Conservation (phyloP, 140 eudicot genomes). For the Bidens hawaiensis region DNA sequence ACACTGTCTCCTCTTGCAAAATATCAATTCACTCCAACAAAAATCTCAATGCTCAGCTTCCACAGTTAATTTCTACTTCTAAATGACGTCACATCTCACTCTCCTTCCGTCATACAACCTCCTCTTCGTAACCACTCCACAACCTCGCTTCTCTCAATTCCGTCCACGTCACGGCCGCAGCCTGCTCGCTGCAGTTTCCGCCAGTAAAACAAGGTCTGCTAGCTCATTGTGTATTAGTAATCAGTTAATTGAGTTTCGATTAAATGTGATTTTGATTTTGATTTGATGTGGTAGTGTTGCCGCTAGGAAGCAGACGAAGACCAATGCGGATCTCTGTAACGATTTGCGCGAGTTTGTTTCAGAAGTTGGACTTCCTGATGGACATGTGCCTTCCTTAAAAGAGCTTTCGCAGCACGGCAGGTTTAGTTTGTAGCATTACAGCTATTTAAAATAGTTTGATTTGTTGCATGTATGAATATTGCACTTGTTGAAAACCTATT, state of each 20-base stretch:
- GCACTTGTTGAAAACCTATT: not conserved
- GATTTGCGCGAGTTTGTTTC: conserved; percentile 58
- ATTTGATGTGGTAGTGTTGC: conserved; percentile 24
- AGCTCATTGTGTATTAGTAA: not conserved
- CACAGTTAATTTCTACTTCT: conserved; percentile 9
- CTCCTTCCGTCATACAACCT: conserved; percentile 22
- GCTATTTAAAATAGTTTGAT: not conserved
- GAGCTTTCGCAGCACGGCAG: conserved; percentile 86
- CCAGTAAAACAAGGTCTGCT: conserved; percentile 17
- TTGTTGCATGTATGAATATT: not conserved
- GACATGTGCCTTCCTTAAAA: conserved; percentile 76
- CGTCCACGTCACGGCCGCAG: conserved; percentile 14
- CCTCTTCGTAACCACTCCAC: conserved; percentile 20
- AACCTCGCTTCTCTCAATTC: conserved; percentile 18
- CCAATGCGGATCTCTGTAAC: conserved; percentile 68
- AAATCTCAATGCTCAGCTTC: conserved; percentile 20
- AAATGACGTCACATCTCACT: conserved; percentile 24
- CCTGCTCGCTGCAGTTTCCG: conserved; percentile 14
- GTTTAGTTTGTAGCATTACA: conserved; percentile 25
- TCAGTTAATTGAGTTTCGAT: conserved; percentile 4
- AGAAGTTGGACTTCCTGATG: conserved; percentile 55
- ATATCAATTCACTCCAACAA: not conserved
- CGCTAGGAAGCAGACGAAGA: conserved; percentile 48
- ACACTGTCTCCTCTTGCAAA: not conserved
- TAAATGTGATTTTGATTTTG: conserved; percentile 3